Evolutionary conservation across 257 asterid genomes (phyloP).

Genomic region (Mitragyna speciosa): DNA sequence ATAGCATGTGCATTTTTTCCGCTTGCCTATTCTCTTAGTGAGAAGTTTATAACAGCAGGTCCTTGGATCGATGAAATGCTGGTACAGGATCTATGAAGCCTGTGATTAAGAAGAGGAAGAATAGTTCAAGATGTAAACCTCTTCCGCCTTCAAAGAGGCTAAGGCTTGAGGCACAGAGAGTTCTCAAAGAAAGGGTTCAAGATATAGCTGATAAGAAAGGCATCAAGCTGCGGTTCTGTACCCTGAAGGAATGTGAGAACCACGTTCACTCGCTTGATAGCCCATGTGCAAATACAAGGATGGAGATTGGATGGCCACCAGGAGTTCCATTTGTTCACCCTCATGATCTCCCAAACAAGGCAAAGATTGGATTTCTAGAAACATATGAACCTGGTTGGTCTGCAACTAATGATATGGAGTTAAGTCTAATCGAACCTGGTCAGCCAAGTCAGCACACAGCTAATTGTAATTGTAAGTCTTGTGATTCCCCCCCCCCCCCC

Average conservation of each 20-base stretch:
- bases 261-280: constrained; percentile 83
- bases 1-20: constrained; percentile 7
- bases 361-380: constrained; percentile 94
- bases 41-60: constrained; percentile 66
- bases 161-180: constrained; percentile 96
- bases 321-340: constrained; percentile 99
- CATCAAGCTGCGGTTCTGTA: constrained; percentile 90
- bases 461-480: constrained; percentile 40
- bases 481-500: no score
- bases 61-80: constrained; percentile 83
- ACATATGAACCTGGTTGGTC: constrained; percentile 99
- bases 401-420: constrained; percentile 75
- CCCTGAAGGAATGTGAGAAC: constrained; percentile 86
- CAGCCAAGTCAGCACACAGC: constrained; percentile 34
- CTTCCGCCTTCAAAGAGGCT: constrained; percentile 97
- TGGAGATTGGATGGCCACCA: constrained; percentile 97
- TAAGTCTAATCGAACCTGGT: constrained; percentile 43
- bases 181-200: constrained; percentile 93
- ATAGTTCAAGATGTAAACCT: constrained; percentile 64
- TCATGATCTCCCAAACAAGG: constrained; percentile 98
- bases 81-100: constrained; percentile 92
- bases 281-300: constrained; percentile 76
- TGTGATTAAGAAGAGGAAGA: constrained; percentile 58
- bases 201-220: constrained; percentile 97
- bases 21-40: constrained; percentile 43